Evolutionary conservation across 305 asterid genomes (phyloP).

Genomic region (Withania somnifera): DNA sequence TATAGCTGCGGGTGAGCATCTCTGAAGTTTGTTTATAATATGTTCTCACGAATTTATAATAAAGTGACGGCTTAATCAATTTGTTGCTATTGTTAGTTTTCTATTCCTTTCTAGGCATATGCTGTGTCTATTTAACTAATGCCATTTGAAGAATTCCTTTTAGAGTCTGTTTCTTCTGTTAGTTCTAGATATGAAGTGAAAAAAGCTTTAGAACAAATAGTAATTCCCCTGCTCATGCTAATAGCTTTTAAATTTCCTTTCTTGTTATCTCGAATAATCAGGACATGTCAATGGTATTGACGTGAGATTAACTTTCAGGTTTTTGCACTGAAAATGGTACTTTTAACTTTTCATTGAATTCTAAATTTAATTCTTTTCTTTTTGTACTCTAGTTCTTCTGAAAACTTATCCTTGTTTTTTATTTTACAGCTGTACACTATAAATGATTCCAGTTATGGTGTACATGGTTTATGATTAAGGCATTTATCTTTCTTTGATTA

Average conservation of each 20-base stretch:
- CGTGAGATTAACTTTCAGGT: not conserved
- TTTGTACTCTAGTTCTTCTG: not conserved
- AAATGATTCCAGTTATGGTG: not conserved
- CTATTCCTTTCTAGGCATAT: not conserved
- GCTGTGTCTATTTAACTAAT: not conserved
- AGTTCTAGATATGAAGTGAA: not conserved
- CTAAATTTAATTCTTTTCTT: not conserved
- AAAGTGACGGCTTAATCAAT: not conserved
- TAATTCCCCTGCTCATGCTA: no score
- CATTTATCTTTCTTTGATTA: not conserved
- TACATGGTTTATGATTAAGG: not conserved
- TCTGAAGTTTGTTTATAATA: not conserved
- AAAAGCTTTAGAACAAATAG: not conserved
- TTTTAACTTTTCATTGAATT: not conserved
- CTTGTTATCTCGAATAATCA: not conserved
- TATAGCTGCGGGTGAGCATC: slow-evolving; percentile 74
- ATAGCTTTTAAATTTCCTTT: not conserved
- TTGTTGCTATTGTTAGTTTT: not conserved
- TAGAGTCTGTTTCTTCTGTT: not conserved
- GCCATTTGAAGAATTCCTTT: not conserved
- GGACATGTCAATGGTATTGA: not conserved
- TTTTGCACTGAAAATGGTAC: not conserved
- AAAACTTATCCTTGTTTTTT: not conserved
- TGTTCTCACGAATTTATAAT: not conserved
- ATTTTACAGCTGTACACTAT: not conserved